Conservation (phyloP, 2,329 filamentous ascomycete species). For the Fusarium pininemorale region DNA sequence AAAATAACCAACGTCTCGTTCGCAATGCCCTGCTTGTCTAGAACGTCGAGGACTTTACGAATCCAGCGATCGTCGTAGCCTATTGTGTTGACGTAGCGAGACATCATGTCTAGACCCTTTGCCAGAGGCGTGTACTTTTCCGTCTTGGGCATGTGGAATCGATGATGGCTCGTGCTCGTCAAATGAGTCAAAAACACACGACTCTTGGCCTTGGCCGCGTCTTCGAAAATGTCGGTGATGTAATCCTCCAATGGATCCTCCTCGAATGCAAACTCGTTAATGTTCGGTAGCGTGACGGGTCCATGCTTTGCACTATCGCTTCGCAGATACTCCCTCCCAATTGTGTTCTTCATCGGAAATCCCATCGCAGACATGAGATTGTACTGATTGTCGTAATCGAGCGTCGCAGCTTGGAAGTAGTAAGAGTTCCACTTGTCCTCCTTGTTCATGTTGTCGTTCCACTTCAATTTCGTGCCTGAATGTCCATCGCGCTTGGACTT, state of each 20-base stretch:
- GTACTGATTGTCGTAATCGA: slow-evolving; percentile 48
- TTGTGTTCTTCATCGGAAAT: slow-evolving; percentile 39
- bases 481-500: neutral
- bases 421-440: slow-evolving; percentile 45
- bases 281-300: slow-evolving; percentile 41
- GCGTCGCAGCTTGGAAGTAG: slow-evolving; percentile 48
- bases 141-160: slow-evolving; percentile 43
- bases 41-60: slow-evolving; percentile 41
- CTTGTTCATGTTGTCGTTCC: neutral
- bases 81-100: slow-evolving; percentile 45
- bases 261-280: slow-evolving; percentile 49
- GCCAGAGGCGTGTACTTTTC: slow-evolving; percentile 43
- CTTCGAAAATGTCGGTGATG: slow-evolving; percentile 45
- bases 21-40: slow-evolving; percentile 46
- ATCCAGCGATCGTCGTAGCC: slow-evolving; percentile 48
- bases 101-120: slow-evolving; percentile 44
- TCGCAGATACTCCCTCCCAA: slow-evolving; percentile 45
- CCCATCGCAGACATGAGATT: slow-evolving; percentile 45
- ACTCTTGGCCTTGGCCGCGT: slow-evolving; percentile 44
- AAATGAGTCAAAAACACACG: slow-evolving; percentile 49
- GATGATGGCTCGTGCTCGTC: slow-evolving; percentile 50
- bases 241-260: slow-evolving; percentile 47
- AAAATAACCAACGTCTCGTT: slow-evolving; percentile 47
- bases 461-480: neutral
- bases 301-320: slow-evolving; percentile 44